Percentiles rank a stretch among this genome's conserved stretches.
Evolutionary conservation across 345 rosid genomes (phyloP).

Genomic region (Orychophragmus violaceus): DNA sequence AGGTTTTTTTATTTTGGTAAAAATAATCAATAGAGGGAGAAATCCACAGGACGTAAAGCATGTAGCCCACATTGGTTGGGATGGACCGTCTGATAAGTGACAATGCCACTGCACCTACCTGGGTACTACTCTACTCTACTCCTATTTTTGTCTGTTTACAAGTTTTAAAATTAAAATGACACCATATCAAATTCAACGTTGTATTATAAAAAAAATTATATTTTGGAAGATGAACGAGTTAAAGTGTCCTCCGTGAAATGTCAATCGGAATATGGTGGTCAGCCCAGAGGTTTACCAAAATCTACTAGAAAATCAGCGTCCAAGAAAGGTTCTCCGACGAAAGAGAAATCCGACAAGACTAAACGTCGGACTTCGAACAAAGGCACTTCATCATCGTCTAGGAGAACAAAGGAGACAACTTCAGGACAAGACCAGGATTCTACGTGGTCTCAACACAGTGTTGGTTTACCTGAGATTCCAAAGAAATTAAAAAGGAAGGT

Average conservation of each 20-base stretch:
- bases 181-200: not conserved
- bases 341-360: not conserved
- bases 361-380: too few species aligned
- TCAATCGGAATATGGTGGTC: constrained; percentile 9
- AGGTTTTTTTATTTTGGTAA: too few species aligned
- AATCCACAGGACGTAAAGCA: too few species aligned
- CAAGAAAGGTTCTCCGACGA: constrained; percentile 16
- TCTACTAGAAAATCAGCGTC: constrained; percentile 15
- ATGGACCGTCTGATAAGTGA: constrained; percentile 36
- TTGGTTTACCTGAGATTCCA: not conserved
- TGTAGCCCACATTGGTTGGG: constrained; percentile 93
- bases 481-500: constrained; percentile 21
- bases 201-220: too few species aligned
- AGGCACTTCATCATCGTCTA: too few species aligned
- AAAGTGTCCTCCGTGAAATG: too few species aligned
- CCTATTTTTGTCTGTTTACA: not conserved
- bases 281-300: constrained; percentile 17
- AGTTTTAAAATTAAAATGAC: not conserved
- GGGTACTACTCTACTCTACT: not conserved
- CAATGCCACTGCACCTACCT: constrained; percentile 11
- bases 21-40: too few species aligned
- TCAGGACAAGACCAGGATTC: too few species aligned
- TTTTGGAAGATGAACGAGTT: too few species aligned
- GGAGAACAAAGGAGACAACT: too few species aligned
- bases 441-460: not conserved